Evolutionary conservation across 2,329 filamentous ascomycete genomes (phyloP).

Genomic region (Neonectria neomacrospora): DNA sequence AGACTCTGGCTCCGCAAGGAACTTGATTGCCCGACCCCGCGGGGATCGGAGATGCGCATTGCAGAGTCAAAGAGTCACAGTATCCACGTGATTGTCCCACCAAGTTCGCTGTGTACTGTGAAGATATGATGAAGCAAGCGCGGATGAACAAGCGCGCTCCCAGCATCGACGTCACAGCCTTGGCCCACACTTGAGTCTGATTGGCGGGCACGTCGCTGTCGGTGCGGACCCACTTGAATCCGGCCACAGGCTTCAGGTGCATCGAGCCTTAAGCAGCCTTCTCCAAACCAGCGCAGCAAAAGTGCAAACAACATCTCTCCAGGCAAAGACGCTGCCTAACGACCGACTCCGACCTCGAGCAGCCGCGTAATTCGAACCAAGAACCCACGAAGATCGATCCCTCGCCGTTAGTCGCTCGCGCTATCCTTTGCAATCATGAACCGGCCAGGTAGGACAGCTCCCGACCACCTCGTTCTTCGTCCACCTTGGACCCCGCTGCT

Average conservation of each 20-base stretch:
- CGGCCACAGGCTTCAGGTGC: conserved; percentile 44
- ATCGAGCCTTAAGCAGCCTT: conserved; percentile 43
- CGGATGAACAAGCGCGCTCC: not conserved
- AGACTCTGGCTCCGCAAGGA: not conserved
- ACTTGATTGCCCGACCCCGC: not conserved
- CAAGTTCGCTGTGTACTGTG: not conserved
- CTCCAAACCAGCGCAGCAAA: conserved; percentile 40
- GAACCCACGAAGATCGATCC: conserved; percentile 25
- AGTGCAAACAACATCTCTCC: conserved; percentile 37
- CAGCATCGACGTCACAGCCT: conserved; percentile 35
- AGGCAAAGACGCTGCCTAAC: conserved; percentile 42
- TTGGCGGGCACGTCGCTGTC: conserved; percentile 45
- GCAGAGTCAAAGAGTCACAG: not conserved
- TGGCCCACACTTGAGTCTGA: conserved; percentile 37
- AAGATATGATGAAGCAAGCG: not conserved
- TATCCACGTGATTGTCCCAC: not conserved
- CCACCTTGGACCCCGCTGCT: conserved; percentile 42
- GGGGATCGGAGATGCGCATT: not conserved
- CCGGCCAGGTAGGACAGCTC: conserved; percentile 66
- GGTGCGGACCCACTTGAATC: conserved; percentile 55
- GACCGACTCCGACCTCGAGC: conserved; percentile 27
- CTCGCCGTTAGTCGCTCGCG: conserved; percentile 34
- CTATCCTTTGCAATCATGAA: conserved; percentile 61
- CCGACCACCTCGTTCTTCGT: conserved; percentile 41
- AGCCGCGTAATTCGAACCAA: conserved; percentile 32